Conservation (phyloP, 2,329 filamentous ascomycete species). For the Alternaria gaisen region DNA sequence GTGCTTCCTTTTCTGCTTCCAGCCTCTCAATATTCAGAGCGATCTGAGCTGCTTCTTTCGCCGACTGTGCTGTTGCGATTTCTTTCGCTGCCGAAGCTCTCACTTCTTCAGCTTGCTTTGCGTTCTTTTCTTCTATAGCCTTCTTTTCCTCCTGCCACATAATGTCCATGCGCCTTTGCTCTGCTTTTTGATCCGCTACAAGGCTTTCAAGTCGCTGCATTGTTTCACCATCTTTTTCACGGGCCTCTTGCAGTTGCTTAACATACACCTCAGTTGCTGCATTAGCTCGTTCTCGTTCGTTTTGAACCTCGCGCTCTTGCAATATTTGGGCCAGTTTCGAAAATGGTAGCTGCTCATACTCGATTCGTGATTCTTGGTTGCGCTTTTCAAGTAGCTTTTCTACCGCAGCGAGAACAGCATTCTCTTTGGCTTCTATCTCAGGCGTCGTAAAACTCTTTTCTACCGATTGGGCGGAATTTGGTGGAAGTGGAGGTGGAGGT, state of each 20-base stretch:
- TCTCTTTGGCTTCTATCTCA: neutral
- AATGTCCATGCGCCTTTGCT: neutral
- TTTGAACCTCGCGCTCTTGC: conserved; percentile 10
- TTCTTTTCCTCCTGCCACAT: neutral
- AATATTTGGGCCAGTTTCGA: conserved; percentile 18
- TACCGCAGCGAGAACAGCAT: neutral
- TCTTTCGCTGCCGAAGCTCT: neutral
- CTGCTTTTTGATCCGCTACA: neutral
- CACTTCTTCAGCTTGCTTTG: neutral
- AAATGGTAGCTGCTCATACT: conserved; percentile 7
- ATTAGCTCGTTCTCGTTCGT: conserved; percentile 11
- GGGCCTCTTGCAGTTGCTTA: conserved; percentile 5
- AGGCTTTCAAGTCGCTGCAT: conserved; percentile 4
- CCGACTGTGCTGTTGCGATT: neutral
- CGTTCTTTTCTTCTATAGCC: neutral
- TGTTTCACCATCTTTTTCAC: neutral
- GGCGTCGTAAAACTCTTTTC: neutral
- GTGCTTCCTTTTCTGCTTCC: neutral
- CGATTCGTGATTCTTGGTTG: neutral
- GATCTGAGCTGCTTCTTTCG: neutral
- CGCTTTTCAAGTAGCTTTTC: conserved; percentile 5
- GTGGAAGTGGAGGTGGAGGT: no score
- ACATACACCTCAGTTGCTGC: conserved; percentile 2
- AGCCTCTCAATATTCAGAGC: neutral
- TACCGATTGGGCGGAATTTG: no score